Evolutionary conservation across 352 stramenopile species (phyloP), one percentile per base, ranked within the genome.

Genomic region (Phytopythium montanum): DNA sequence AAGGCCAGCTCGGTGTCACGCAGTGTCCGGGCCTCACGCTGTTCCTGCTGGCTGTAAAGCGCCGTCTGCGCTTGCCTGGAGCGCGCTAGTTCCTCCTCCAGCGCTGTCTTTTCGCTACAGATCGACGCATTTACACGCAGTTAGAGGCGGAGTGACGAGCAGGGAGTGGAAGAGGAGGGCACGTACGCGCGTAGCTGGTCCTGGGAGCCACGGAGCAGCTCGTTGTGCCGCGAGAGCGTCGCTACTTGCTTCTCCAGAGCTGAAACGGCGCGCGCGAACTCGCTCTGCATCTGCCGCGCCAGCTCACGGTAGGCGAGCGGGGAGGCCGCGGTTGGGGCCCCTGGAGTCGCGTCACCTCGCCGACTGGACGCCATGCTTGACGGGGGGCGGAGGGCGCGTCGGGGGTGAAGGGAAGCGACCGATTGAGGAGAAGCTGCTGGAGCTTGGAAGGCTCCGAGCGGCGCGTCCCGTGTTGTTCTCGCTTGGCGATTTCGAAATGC

Each of bases 231-330:
- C 38, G 70, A 65, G 19, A 92, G 68, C 2, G 66, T 56, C 52
- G 61, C 48, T 25, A 84, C 60, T 51, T 86, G 79, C 61, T 82
- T 79, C 69, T 92, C 81, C 26, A 90, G 57, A 31, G 81, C 78
- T 23, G 59, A 29, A 9, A 85, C 72, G 0, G 81, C 74, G 42
- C 74, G 74, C 50, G 62, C 28, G 44, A 87, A 90, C 61, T 90
- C 81, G 66, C 55, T 65, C 74, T 87, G 79, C 64, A 92, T 76
- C 65, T 84, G 73, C 56, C 64, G 52, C 61, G 88, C 28, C 46
- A 87, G 48, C 13, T 78, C 69, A 28, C 78, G 75, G 67, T 38
- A 56, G 13, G 46, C 46, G 25, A 54, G 52, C 52, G 25, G 31
- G 39, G 23, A 54, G 42, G 29, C 45, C 51, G 29, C 61, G 66